phyloP scores from a whole-genome alignment of 208 protist genomes.

The Naegleria lovaniensis region DNA sequence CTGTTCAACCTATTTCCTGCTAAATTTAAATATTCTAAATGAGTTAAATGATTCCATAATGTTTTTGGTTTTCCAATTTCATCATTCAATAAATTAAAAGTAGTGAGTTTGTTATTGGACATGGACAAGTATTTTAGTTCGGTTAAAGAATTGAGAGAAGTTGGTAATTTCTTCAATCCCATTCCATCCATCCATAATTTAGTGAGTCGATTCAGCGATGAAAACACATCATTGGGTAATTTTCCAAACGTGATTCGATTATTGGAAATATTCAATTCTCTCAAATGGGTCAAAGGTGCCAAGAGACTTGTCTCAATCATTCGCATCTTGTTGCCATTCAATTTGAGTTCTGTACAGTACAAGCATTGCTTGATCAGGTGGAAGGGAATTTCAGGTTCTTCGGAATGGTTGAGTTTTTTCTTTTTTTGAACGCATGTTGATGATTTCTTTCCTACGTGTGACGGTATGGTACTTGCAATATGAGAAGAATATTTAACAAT shows the following conservation, averaged over 20 bases:
- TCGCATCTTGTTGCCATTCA: neutral
- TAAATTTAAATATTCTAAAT: conserved; percentile 7
- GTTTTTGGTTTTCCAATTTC: neutral
- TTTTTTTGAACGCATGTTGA: neutral
- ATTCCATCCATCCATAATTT: neutral
- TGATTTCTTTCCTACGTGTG: neutral
- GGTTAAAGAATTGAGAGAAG: neutral
- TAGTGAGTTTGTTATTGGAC: neutral
- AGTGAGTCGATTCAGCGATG: neutral
- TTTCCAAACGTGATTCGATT: neutral
- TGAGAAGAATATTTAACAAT: no score
- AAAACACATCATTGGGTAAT: neutral
- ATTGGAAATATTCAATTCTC: neutral
- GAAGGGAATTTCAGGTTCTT: neutral
- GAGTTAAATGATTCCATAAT: neutral
- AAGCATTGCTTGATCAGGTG: neutral
- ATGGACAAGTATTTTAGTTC: neutral
- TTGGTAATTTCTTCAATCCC: neutral
- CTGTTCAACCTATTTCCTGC: neutral
- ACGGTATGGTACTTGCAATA: no score
- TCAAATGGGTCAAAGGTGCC: neutral
- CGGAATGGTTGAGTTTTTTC: neutral
- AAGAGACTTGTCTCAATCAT: neutral
- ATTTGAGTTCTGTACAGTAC: neutral
- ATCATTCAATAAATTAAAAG: neutral